Conservation (phyloP, 139 green algal genomes). For the Coelastrella sp. region DNA sequence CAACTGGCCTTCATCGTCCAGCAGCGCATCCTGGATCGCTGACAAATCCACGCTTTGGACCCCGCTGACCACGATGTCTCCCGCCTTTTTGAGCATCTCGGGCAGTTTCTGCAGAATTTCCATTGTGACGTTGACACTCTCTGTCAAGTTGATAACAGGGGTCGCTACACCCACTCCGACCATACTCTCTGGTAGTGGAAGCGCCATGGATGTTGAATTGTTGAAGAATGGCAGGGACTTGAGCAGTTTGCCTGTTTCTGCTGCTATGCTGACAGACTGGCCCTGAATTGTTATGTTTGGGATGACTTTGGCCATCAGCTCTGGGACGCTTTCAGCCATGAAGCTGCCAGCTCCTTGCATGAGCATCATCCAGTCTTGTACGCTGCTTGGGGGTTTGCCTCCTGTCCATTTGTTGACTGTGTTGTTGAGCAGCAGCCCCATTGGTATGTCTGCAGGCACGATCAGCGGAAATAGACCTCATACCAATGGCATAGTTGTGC, state of each 20-base stretch:
- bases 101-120: background rate
- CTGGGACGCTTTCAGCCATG: background rate
- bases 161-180: background rate
- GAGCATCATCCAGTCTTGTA: background rate
- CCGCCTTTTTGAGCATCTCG: background rate
- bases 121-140: background rate
- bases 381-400: background rate
- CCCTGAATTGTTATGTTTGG: background rate
- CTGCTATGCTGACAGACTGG: background rate
- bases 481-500: too few species aligned
- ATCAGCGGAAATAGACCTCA: too few species aligned
- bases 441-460: constrained; percentile 1
- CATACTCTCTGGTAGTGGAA: background rate
- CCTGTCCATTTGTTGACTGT: constrained; percentile 18
- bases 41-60: constrained; percentile 15
- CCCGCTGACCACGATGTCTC: background rate
- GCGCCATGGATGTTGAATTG: background rate
- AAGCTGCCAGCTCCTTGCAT: background rate
- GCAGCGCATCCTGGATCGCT: background rate
- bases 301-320: background rate
- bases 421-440: constrained; percentile 22
- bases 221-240: constrained; percentile 2
- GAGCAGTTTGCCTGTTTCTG: background rate
- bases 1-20: background rate
- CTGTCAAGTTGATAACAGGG: background rate